phyloP scores from a whole-genome alignment of 2,329 filamentous ascomycete species.

The Calonectria hawksworthii region DNA sequence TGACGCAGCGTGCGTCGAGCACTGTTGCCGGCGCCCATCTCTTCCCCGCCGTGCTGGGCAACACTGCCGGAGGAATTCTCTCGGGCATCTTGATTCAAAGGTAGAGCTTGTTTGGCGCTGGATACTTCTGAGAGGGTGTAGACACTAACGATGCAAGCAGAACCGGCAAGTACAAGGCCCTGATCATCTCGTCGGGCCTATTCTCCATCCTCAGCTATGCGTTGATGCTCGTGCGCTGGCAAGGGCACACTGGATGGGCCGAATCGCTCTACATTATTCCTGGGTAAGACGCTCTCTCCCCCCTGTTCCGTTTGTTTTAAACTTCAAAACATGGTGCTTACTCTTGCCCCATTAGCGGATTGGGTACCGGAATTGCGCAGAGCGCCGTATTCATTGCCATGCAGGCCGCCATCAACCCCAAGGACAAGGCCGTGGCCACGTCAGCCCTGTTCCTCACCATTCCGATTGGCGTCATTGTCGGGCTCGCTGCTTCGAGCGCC shows the following conservation, averaged over 20 bases:
- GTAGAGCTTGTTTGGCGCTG: no score
- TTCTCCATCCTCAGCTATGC: slow-evolving; percentile 65
- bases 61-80: slow-evolving; percentile 73
- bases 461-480: slow-evolving; percentile 55
- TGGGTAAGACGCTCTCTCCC: slow-evolving; percentile 22
- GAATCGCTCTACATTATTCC: slow-evolving; percentile 74
- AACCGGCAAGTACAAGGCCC: slow-evolving; percentile 71
- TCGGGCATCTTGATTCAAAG: slow-evolving; percentile 70
- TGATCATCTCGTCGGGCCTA: slow-evolving; percentile 65
- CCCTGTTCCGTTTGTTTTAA: background rate
- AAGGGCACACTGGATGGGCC: slow-evolving; percentile 67
- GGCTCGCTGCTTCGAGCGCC: slow-evolving; percentile 55
- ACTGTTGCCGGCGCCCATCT: slow-evolving; percentile 72
- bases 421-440: slow-evolving; percentile 56
- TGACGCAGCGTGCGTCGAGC: slow-evolving; percentile 69
- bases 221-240: slow-evolving; percentile 70
- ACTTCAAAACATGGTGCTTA: background rate
- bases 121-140: no score
- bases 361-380: slow-evolving; percentile 57
- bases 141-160: no score
- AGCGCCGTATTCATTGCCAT: slow-evolving; percentile 59
- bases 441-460: slow-evolving; percentile 57
- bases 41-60: slow-evolving; percentile 77
- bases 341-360: slow-evolving; percentile 41
- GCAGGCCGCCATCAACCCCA: slow-evolving; percentile 55